These are phyloP conservation scores for Vanrija sp. DNA, from an alignment of 1,284 basidiomycete species.

Conservation along the genomic window DNA sequence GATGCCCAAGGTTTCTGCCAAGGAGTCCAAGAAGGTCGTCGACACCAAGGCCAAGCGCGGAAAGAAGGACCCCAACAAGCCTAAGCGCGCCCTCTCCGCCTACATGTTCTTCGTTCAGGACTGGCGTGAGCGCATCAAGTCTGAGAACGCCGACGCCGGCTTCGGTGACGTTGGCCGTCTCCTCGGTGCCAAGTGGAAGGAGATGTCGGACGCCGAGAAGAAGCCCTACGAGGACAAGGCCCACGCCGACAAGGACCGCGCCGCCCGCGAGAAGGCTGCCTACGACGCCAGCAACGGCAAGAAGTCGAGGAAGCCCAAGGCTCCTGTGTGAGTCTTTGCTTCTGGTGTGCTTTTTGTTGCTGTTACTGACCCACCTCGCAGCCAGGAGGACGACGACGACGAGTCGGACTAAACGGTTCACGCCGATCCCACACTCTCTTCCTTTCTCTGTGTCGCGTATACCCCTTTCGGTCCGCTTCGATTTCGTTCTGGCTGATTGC, in stretches of 20 bases:
- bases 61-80: slow-evolving; percentile 47
- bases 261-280: slow-evolving; percentile 56
- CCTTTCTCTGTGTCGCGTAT: neutral
- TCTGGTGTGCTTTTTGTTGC: neutral
- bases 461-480: slow-evolving; percentile 2
- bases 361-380: neutral
- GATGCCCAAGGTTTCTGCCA: slow-evolving; percentile 61
- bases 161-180: slow-evolving; percentile 91
- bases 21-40: slow-evolving; percentile 67
- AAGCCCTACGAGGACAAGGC: slow-evolving; percentile 93
- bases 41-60: slow-evolving; percentile 38
- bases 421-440: neutral
- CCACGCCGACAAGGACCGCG: slow-evolving; percentile 74
- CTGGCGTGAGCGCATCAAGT: slow-evolving; percentile 90
- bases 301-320: slow-evolving; percentile 22
- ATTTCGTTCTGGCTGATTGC: neutral
- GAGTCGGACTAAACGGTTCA: slow-evolving; percentile 26
- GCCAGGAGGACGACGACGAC: slow-evolving; percentile 27
- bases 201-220: slow-evolving; percentile 74
- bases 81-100: slow-evolving; percentile 69
- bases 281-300: slow-evolving; percentile 53
- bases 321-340: slow-evolving; percentile 1
- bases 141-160: slow-evolving; percentile 87
- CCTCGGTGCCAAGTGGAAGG: slow-evolving; percentile 86
- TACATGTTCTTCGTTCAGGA: slow-evolving; percentile 99